These are phyloP conservation scores for Viola odorata DNA, from an alignment of 345 rosid genomes.

Conservation along the genomic window DNA sequence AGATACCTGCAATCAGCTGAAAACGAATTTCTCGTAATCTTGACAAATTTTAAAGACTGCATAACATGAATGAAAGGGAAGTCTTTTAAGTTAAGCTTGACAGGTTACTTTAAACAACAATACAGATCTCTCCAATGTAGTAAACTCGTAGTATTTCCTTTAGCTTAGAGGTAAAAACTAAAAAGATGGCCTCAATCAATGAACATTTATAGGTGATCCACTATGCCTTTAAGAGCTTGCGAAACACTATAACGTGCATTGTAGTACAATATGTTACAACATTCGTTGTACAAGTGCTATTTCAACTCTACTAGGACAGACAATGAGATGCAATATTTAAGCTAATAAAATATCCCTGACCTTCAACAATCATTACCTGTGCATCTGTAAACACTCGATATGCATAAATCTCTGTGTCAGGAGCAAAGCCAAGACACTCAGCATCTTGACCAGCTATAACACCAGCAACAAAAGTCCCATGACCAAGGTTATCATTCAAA, in stretches of 20 bases:
- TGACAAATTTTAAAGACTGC: slow-evolving; percentile 23
- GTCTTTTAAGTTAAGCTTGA: not conserved
- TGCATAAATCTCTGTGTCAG: slow-evolving; percentile 90
- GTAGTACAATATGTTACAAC: no score
- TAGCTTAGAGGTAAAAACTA: not conserved
- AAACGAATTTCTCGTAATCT: slow-evolving; percentile 69
- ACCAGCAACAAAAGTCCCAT: slow-evolving; percentile 99
- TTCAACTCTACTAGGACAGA: not conserved
- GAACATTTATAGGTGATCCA: no score
- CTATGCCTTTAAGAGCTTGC: no score
- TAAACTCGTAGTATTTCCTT: not conserved
- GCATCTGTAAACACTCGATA: slow-evolving; percentile 94
- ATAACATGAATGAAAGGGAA: slow-evolving; percentile 2
- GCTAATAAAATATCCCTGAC: slow-evolving; percentile 10
- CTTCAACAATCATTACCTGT: slow-evolving; percentile 73
- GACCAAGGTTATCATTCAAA: slow-evolving; percentile 96
- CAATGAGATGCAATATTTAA: not conserved
- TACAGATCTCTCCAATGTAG: not conserved
- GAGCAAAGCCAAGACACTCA: slow-evolving; percentile 94
- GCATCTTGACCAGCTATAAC: slow-evolving; percentile 85
- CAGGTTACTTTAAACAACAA: not conserved
- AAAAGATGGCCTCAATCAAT: no score
- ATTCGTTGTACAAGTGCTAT: not conserved
- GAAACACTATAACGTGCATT: no score
- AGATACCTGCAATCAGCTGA: slow-evolving; percentile 99